Conservation (phyloP, 495 filamentous ascomycete species). For the Xylaria intraflava region DNA sequence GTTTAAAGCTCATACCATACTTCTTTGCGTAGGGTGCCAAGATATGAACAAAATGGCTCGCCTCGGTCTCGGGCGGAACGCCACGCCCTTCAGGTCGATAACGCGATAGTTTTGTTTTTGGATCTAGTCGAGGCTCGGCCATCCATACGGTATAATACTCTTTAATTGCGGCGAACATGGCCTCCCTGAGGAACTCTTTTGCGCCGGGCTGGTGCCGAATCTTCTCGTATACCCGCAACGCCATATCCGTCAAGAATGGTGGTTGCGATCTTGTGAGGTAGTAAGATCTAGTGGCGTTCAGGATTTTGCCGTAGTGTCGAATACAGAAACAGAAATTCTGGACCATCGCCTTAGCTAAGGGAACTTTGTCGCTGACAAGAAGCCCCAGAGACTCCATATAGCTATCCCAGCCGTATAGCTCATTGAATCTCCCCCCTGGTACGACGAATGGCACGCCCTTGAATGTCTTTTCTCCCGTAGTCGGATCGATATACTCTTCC, state of each 20-base stretch:
- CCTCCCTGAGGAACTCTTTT: slow-evolving; percentile 66
- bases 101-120: slow-evolving; percentile 72
- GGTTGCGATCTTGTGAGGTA: slow-evolving; percentile 91
- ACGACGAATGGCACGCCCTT: slow-evolving; percentile 90
- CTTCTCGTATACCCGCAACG: slow-evolving; percentile 77
- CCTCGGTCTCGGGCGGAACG: slow-evolving; percentile 90
- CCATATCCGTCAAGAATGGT: slow-evolving; percentile 96
- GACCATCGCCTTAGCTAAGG: slow-evolving; percentile 89
- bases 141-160: slow-evolving; percentile 94
- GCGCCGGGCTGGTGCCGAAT: slow-evolving; percentile 75
- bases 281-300: slow-evolving; percentile 94
- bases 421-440: slow-evolving; percentile 93
- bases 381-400: slow-evolving; percentile 93
- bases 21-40: slow-evolving; percentile 82
- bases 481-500: slow-evolving; percentile 60
- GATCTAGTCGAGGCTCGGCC: slow-evolving; percentile 70
- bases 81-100: slow-evolving; percentile 87
- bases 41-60: slow-evolving; percentile 79
- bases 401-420: slow-evolving; percentile 94
- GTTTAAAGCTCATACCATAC: slow-evolving; percentile 67
- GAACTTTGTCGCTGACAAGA: slow-evolving; percentile 68
- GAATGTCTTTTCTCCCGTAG: slow-evolving; percentile 58
- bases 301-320: slow-evolving; percentile 94
- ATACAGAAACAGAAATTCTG: slow-evolving; percentile 96
- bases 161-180: slow-evolving; percentile 88